Evolutionary conservation across 768 basidiomycete genomes (phyloP), one percentile per base, ranked within the genome.

Genomic region (Boletus tomentosulus): DNA sequence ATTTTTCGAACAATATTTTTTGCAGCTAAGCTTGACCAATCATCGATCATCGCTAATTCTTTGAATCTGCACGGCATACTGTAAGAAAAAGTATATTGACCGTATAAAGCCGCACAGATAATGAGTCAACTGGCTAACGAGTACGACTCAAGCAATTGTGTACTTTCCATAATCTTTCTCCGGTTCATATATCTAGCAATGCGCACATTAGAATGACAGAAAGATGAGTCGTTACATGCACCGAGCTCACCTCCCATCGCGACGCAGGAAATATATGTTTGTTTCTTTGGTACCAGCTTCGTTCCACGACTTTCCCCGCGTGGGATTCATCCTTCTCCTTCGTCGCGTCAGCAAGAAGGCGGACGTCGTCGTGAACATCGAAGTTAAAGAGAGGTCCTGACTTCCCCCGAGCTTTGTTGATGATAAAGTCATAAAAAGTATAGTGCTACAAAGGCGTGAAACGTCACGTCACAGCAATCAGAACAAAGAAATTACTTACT

Each of bases 221-320:
- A 41, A n/a, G 31, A 37, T n/a, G 19, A 50, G n/a, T 16, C 4
- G 27, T 19, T 16, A 3, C 12, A 31, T 24, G 13, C 12, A 6
- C n/a, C n/a, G 22, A n/a, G 71, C 86, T 60, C 59, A 86, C 89
- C 86, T 98, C 95, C 95, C 95, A 98, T 62, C 95, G 76, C 5
- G 91, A 94, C 1, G 93, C 93, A 15, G 96, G 96, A 67, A 98
- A 98, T 35, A 98, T 97, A 65, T 98, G 97, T 59, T 98, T 99
- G 65, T 93, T 96, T 49, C 94, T 78, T 63, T 94, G 89, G 67
- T 98, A 97, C 79, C 89, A 99, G 55, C 89, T 89, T 57, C 97
- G 75, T 71, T 98, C 97, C 6, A 98, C 95, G 10, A 99, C 97
- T 67, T 99, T 99, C 3, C 97, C 97, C 0, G 97, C 97, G 66